Base-by-base conservation (phyloP, 1,284 basidiomycete species). In the Cryptococcus depauperatus region DNA sequence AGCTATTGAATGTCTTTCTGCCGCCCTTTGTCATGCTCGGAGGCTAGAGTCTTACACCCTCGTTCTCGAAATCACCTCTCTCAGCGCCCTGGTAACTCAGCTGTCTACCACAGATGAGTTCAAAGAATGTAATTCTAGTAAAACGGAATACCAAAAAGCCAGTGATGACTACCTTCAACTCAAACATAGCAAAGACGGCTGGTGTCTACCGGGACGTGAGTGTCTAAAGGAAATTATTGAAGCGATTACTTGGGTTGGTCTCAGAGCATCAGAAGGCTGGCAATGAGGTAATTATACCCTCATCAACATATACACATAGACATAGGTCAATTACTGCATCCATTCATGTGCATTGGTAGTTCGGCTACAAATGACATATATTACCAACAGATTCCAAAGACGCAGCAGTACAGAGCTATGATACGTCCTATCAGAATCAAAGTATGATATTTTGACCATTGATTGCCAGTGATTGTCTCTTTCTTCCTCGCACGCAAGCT, bases 211-310 rank as follows among this genome's bases (percentile, higher is more conserved):
- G n/a, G 34, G 35, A 9, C 9, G 33, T 10, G 19, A 35, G 13
- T 10, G 37, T 30, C 54, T 52, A 16, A 44, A 47, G 30, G 41
- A 50, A 5, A 51, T 61, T 1, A 58, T 50, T 1, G 61, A 65
- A 46, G 46, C 62, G 19, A 51, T 66, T 29, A 58, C 58, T 28
- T 49, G 64, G 1, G 60, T 62, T 4, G 61, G 62, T 16, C 55
- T 66, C 10, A 51, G 61, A 5, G 56, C 62, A 3, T 52, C 55
- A 14, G 58, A 59, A 43, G 52, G 57, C 0, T 66, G 64, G 64
- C 41, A 37, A 14, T 30, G 29, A 30, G 16, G 29, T 13, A 11
- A 30, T 30, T 16, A 4, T 30, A 30, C 13, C 29, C 29, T n/a
- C n/a, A n/a, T n/a, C n/a, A n/a, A n/a, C n/a, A n/a, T n/a, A n/a